Conservation (phyloP, 257 asterid species). For the Penstemon barbatus region DNA sequence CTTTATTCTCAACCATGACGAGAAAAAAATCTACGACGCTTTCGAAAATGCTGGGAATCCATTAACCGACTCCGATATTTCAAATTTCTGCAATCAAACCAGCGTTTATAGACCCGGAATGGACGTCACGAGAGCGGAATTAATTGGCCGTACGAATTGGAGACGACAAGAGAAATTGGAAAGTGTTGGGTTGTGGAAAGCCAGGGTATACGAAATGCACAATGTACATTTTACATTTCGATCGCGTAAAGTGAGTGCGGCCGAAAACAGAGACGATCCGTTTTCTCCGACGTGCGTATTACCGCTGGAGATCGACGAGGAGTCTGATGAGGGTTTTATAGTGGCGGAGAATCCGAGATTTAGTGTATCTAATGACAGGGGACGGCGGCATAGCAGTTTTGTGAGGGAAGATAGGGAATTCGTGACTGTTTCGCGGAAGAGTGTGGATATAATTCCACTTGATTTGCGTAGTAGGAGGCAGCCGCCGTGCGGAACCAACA, state of each 20-base stretch:
- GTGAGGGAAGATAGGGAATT: conserved; percentile 76
- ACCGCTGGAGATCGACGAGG: conserved; percentile 84
- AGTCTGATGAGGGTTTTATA: conserved; percentile 79
- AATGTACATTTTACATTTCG: conserved; percentile 78
- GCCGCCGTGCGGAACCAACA: conserved; percentile 36
- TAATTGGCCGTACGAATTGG: conserved; percentile 86
- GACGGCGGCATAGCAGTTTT: conserved; percentile 86
- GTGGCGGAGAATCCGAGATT: conserved; percentile 92
- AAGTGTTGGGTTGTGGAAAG: conserved; percentile 80
- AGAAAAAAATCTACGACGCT: conserved; percentile 76
- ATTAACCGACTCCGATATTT: conserved; percentile 59
- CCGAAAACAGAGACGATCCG: conserved; percentile 63
- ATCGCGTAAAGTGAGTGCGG: conserved; percentile 65
- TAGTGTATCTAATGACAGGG: conserved; percentile 55
- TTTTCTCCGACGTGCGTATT: conserved; percentile 58
- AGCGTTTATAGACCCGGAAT: conserved; percentile 92
- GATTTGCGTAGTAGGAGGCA: conserved; percentile 44
- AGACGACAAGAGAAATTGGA: conserved; percentile 80
- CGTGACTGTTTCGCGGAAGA: conserved; percentile 74
- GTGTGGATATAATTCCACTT: conserved; percentile 81
- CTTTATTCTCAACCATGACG: conserved; percentile 83
- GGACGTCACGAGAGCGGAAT: conserved; percentile 88
- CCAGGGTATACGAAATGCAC: conserved; percentile 87
- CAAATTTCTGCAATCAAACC: conserved; percentile 72
- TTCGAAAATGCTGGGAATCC: conserved; percentile 80